Evolutionary conservation across 805 yeast genomes (phyloP).

Genomic region (Barnettozyma sp.): DNA sequence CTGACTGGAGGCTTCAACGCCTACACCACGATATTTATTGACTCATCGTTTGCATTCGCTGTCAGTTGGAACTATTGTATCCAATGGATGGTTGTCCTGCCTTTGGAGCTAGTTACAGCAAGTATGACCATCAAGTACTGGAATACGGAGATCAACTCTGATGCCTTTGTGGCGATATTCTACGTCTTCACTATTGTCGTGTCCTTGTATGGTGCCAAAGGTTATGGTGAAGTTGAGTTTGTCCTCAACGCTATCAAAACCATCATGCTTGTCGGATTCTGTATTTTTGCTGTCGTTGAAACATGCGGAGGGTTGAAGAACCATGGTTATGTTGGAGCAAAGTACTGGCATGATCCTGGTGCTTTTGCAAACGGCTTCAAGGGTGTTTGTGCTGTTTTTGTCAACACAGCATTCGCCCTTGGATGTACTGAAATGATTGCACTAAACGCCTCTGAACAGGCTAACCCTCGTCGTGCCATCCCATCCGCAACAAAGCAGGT

Average conservation of each 20-base stretch:
- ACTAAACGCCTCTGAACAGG: conserved; percentile 41
- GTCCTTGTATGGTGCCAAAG: conserved; percentile 47
- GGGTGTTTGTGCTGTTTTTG: conserved; percentile 47
- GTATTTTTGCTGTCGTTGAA: conserved; percentile 42
- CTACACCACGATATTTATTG: conserved; percentile 48
- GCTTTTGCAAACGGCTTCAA: conserved; percentile 47
- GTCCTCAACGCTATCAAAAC: conserved; percentile 61
- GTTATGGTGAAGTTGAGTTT: conserved; percentile 59
- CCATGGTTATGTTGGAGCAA: conserved; percentile 43
- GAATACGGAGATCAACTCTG: conserved; percentile 47
- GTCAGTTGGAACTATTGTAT: conserved; percentile 57
- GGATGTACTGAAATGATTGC: conserved; percentile 57
- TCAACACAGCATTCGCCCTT: conserved; percentile 52
- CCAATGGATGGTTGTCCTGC: conserved; percentile 56
- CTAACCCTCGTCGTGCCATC: conserved; percentile 49
- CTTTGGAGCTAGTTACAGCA: conserved; percentile 60
- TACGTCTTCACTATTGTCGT: conserved; percentile 38
- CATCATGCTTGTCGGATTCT: conserved; percentile 52
- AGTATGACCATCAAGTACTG: conserved; percentile 55
- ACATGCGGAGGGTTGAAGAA: conserved; percentile 37
- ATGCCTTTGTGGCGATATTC: conserved; percentile 50
- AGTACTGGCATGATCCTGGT: conserved; percentile 49
- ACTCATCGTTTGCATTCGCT: conserved; percentile 52
- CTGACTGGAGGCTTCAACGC: conserved; percentile 60
- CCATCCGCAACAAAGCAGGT: conserved; percentile 52